Percentiles rank a stretch among this genome's conserved stretches.
phyloP scores from a whole-genome alignment of 176 grass and related monocot genomes.

The Eremochloa ophiuroides region DNA sequence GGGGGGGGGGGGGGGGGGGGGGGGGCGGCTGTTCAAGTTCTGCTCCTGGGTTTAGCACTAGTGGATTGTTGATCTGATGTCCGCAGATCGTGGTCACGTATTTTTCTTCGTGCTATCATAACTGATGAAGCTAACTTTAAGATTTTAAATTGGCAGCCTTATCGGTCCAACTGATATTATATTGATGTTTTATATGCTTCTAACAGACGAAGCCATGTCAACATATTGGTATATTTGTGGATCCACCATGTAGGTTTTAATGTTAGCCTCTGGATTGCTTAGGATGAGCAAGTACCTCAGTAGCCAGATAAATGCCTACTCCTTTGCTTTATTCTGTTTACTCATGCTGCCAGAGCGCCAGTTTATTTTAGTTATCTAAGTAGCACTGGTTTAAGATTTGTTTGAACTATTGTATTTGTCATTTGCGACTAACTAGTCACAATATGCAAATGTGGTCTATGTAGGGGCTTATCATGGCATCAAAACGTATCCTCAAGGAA shows the following conservation, averaged over 20 bases:
- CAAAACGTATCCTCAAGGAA: conserved; percentile 62
- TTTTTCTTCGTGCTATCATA: not conserved
- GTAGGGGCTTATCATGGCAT: conserved; percentile 52
- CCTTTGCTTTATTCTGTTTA: not conserved
- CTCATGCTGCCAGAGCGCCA: not conserved
- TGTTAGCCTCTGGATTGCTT: not conserved
- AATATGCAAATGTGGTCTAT: not conserved
- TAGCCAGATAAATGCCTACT: not conserved
- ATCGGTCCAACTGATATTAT: not conserved
- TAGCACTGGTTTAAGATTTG: not conserved
- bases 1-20: no score
- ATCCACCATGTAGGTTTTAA: not conserved
- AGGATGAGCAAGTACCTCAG: not conserved
- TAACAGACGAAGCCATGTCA: not conserved
- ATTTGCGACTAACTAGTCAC: not conserved
- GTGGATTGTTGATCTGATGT: not conserved
- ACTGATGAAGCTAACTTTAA: not conserved
- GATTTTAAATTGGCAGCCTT: not conserved
- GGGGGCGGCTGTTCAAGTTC: not conserved
- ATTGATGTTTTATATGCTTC: not conserved
- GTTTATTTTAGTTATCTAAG: not conserved
- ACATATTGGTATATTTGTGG: not conserved
- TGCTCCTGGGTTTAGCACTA: not conserved
- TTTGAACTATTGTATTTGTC: not conserved
- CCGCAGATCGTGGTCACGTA: not conserved